Percentiles rank a stretch among this genome's conserved stretches.
Evolutionary conservation across 495 filamentous ascomycete species (phyloP).

Genomic region (Bathelium albidoporum): DNA sequence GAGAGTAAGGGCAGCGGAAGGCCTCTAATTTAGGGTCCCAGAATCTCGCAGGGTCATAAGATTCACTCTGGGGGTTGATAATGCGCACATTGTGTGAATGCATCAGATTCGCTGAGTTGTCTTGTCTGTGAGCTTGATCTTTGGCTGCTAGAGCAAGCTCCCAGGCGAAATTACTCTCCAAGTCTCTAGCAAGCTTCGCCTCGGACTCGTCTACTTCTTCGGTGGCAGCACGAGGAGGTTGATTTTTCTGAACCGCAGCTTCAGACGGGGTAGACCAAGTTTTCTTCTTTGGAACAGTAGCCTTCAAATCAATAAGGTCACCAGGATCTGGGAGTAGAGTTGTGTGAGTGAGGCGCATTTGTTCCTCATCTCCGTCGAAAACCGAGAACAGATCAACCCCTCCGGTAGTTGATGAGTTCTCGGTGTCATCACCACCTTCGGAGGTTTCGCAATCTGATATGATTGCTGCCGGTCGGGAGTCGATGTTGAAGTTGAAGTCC

Average conservation of each 20-base stretch:
- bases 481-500: constrained; percentile 2
- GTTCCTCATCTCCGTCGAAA: constrained; percentile 1
- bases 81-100: constrained; percentile 16
- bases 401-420: not conserved
- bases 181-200: not conserved
- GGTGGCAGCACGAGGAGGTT: not conserved
- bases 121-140: constrained; percentile 1
- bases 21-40: constrained; percentile 12
- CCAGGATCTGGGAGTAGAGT: not conserved
- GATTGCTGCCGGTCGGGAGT: not conserved
- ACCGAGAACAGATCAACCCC: not conserved
- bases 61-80: constrained; percentile 23
- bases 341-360: not conserved
- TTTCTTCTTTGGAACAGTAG: not conserved
- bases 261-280: too few species aligned
- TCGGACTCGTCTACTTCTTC: not conserved
- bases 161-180: constrained; percentile 14
- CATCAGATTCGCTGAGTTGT: constrained; percentile 20
- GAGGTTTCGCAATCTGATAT: not conserved
- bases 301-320: not conserved
- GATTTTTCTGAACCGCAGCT: not conserved
- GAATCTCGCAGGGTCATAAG: constrained; percentile 27
- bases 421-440: not conserved
- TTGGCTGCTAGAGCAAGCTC: constrained; percentile 2
- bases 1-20: constrained; percentile 27